Conservation (phyloP, 345 rosid genomes). For the Hypericum perforatum region DNA sequence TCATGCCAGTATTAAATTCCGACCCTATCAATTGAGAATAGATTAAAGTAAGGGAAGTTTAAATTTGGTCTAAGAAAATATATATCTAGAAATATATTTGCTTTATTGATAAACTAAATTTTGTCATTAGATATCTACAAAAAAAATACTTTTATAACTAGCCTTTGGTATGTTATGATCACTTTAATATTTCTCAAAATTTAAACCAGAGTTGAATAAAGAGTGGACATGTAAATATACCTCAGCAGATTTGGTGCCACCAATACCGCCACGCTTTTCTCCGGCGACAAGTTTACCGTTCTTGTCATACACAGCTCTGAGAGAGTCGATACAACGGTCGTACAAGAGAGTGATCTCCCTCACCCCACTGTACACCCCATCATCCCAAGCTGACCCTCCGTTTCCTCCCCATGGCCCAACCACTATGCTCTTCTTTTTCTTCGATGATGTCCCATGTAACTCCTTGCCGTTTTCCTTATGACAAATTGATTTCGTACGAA, state of each 20-base stretch:
- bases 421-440: slow-evolving; percentile 22
- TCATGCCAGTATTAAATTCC: too few relatives aligned
- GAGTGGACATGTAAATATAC: slow-evolving; percentile 16
- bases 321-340: slow-evolving; percentile 63
- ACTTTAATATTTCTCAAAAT: too few relatives aligned
- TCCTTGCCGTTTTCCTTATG: too few relatives aligned
- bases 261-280: slow-evolving; percentile 63
- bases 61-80: too few relatives aligned
- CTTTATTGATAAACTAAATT: too few relatives aligned
- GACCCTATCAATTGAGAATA: too few relatives aligned
- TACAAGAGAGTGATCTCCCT: slow-evolving; percentile 50
- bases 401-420: slow-evolving; percentile 84
- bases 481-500: too few relatives aligned
- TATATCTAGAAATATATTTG: too few relatives aligned
- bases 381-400: slow-evolving; percentile 68
- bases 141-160: not conserved
- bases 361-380: slow-evolving; percentile 54
- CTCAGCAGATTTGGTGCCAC: slow-evolving; percentile 47
- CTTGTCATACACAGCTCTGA: slow-evolving; percentile 46
- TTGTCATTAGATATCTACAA: too few relatives aligned
- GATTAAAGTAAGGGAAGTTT: too few relatives aligned
- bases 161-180: too few relatives aligned
- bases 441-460: not conserved
- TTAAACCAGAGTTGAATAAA: too few relatives aligned
- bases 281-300: slow-evolving; percentile 42